Conservation (phyloP, 2,329 filamentous ascomycete genomes). For the Chaetomiaceae sp. region DNA sequence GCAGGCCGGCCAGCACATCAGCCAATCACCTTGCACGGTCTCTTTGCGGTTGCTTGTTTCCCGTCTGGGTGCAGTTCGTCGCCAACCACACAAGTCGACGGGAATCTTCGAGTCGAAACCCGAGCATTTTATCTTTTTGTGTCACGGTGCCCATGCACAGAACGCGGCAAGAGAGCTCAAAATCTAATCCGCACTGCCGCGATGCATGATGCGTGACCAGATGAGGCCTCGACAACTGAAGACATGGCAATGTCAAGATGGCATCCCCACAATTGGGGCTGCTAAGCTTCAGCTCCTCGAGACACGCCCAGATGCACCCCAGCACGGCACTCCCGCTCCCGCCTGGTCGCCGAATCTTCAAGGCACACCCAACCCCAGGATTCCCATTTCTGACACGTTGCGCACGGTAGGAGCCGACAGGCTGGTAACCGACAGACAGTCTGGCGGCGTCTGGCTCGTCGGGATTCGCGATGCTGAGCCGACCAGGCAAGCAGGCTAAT, state of each 20-base stretch:
- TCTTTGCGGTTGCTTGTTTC: conserved; percentile 11
- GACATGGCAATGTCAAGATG: background rate
- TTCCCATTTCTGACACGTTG: background rate
- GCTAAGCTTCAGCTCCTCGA: background rate
- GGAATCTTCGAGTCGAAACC: background rate
- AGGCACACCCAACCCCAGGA: background rate
- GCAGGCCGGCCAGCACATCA: background rate
- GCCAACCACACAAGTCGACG: conserved; percentile 4
- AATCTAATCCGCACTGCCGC: background rate
- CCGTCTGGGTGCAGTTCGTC: conserved; percentile 3
- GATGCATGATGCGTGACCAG: background rate
- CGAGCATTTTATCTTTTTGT: background rate
- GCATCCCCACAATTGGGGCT: conserved; percentile 5
- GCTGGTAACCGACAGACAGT: background rate
- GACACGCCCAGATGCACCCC: conserved; percentile 5
- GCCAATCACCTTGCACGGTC: conserved; percentile 6
- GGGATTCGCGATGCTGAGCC: conserved; percentile 20
- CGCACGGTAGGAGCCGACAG: conserved; percentile 11
- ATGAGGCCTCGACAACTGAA: background rate
- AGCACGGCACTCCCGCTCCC: conserved; percentile 7
- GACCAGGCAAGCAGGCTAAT: conserved; percentile 17
- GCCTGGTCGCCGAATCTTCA: background rate
- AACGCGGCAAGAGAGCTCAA: background rate
- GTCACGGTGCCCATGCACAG: conserved; percentile 4
- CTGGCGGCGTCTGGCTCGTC: conserved; percentile 14